phyloP scores from a whole-genome alignment of 2,329 filamentous ascomycete species.

The Penicillium sp. region DNA sequence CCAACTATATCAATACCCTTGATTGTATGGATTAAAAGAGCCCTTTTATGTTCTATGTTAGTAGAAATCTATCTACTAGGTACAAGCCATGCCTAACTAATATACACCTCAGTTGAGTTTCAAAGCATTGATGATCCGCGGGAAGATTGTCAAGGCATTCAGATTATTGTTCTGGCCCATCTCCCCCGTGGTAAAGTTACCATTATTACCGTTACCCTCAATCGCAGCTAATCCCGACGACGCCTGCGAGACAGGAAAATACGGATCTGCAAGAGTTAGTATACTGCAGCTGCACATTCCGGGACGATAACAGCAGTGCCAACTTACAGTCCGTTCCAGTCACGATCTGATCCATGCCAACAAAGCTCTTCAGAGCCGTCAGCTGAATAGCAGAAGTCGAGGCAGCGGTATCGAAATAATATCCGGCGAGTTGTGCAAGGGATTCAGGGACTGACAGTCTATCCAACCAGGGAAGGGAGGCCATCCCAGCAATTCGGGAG shows the following conservation, averaged over 20 bases:
- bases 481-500: constrained; percentile 19
- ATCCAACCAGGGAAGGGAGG: constrained; percentile 17
- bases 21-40: too few species aligned
- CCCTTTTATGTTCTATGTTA: background rate
- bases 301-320: too few species aligned
- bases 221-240: constrained; percentile 7
- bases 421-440: constrained; percentile 21
- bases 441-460: constrained; percentile 13
- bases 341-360: constrained; percentile 17
- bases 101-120: background rate
- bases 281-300: background rate
- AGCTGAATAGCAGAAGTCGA: constrained; percentile 24
- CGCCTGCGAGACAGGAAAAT: constrained; percentile 14
- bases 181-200: constrained; percentile 18
- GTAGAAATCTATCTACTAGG: background rate
- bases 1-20: background rate
- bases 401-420: constrained; percentile 18
- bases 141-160: constrained; percentile 26
- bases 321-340: constrained; percentile 28
- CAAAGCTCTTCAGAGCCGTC: constrained; percentile 24
- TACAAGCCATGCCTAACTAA: background rate
- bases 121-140: constrained; percentile 10
- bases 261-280: constrained; percentile 18
- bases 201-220: constrained; percentile 19
- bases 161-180: constrained; percentile 22